phyloP scores from a whole-genome alignment of 164 flowering plant species.

The Chimonanthus salicifolius region DNA sequence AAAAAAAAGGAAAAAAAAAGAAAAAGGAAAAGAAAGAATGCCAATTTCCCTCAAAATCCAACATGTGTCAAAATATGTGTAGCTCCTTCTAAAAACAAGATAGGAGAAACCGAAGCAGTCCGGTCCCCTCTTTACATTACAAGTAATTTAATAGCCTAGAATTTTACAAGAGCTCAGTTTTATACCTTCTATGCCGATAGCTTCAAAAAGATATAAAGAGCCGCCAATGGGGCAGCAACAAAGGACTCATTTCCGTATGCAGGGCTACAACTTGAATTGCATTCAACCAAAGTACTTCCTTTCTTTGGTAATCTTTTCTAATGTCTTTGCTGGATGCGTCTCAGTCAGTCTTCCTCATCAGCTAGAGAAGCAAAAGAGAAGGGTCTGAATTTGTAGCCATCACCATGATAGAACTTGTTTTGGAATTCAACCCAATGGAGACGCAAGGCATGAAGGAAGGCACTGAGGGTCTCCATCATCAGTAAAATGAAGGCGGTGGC shows the following conservation, averaged over 20 bases:
- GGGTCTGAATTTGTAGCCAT: slow-evolving; percentile 88
- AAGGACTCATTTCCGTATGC: slow-evolving; percentile 5
- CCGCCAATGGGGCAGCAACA: slow-evolving; percentile 3
- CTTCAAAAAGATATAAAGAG: neutral
- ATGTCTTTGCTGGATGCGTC: neutral
- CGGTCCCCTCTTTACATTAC: slow-evolving; percentile 7
- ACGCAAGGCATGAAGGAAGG: slow-evolving; percentile 90
- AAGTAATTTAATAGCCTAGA: slow-evolving; percentile 7
- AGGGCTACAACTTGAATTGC: neutral
- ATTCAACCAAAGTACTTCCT: neutral
- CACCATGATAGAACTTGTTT: slow-evolving; percentile 81
- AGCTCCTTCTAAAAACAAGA: neutral
- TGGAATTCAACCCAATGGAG: slow-evolving; percentile 96
- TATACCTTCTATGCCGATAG: neutral
- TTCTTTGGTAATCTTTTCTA: neutral
- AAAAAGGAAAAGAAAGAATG: neutral
- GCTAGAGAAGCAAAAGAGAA: slow-evolving; percentile 62
- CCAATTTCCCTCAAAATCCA: slow-evolving; percentile 16
- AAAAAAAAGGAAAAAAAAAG: neutral
- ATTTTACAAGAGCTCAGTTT: slow-evolving; percentile 8
- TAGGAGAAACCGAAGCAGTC: slow-evolving; percentile 4
- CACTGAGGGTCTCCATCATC: slow-evolving; percentile 95
- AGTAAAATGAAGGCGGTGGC: slow-evolving; percentile 86
- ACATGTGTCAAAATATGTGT: slow-evolving; percentile 1
- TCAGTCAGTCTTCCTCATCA: slow-evolving; percentile 62